Base-by-base conservation (phyloP, 306 rosid species). In the Delonix regia region DNA sequence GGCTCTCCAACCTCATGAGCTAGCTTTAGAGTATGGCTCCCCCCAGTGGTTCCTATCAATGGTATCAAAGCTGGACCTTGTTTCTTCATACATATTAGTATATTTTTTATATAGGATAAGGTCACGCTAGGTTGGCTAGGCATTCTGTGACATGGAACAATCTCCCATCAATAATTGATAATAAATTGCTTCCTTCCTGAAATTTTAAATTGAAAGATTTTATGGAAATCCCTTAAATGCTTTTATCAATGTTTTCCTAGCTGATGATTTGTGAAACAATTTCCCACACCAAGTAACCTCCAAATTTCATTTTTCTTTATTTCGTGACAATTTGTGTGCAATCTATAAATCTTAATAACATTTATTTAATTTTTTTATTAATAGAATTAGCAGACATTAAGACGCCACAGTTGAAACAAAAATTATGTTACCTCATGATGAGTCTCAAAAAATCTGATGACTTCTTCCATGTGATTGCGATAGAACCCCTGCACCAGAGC, bases 391-490 rank as follows among this genome's bases (percentile, higher is more conserved):
- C 30, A 42, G 59, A 71, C 24, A 63, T 36, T 33, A 69, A 44
- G 81, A 74, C 49, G 60, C 75, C 25, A n/a, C 19, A 61, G 45
- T 48, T 70, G 34, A 78, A 53, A 65, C 56, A 79, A 27, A 74
- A 22, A 70, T 21, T 61, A 74, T 57, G 65, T 33, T 85, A 94
- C 97, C 98, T 94, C 84, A 82, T 94, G 98, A 82, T 86, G 93
- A 55, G 92, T 88, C 76, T 94, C 97, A 60, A 94, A 88, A 83
- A 92, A 94, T 56, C 80, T 90, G 75, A 92, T 88, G 72, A 94
- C 97, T 85, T 94, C 98, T 79, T 92, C 97, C 97, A 94, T 94
- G 87, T 94, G 98, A 87, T 94, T 94, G 73, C 97, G 87, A 80
- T 94, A 94, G 80, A 94, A 89, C 21, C 98, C 98, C 98, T 92